Evolutionary conservation across 108 stramenopile genomes (phyloP), one percentile per base, ranked within the genome.

Genomic region (Skeletonema menzelii): DNA sequence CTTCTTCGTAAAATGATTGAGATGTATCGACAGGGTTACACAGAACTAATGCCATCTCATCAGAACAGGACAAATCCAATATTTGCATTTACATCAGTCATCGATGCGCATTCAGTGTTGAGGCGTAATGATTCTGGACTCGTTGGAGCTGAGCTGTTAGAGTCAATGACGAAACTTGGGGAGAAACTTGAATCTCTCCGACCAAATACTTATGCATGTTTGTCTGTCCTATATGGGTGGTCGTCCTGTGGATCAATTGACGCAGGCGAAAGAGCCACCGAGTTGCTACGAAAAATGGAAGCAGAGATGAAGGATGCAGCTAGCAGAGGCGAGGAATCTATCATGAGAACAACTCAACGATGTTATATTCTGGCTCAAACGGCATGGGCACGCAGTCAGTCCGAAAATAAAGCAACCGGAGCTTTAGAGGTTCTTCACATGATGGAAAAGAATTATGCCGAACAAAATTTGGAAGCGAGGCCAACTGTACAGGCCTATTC

Each of bases 11-110:
- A 61, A 49, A 69, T 85, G 83, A 65, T 90, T 24, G 59, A 59
- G 8, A 72, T 87, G 73, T 87, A 79, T 44, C 69, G 67, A 34
- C 59, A 77, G 26, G 89, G 89, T 17, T 74, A 87, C 66, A 80
- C 68, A 44, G 70, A 87, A 42, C 35, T 87, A 12, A 34, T 76
- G 8, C 90, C 87, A 28, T 64, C 80, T 27, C 19, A 53, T 24
- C 68, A 68, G 37, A 80, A 74, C 69, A 80, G 56, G 56, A 80
- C 79, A 30, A 80, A 74, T 56, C 72, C 79, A 59, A 74, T 85
- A 27, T 87, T 75, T 73, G 73, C 82, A 13, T 84, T 90, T 65
- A 84, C 88, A 19, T 84, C 87, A 26, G 80, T 93, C 15, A 86
- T 88, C 55, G 87, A 88, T 72, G 86, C 86, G 4, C 86, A 88